A percentile compares a stretch with the other conserved stretches of the same genome.
Conservation (phyloP, 2,329 filamentous ascomycete species). For the Clarireedia homoeocarpa region DNA sequence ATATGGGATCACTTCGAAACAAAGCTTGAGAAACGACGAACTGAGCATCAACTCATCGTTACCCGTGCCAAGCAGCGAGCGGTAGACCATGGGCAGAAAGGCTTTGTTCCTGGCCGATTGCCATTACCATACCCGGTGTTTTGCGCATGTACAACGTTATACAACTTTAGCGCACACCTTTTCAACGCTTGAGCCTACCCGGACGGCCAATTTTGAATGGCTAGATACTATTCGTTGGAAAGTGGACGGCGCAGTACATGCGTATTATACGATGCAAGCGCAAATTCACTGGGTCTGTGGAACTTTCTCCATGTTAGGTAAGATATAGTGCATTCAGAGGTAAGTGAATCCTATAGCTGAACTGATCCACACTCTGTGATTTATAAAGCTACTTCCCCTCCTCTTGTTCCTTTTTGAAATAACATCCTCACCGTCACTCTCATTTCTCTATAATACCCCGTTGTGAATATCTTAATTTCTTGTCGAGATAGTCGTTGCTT, state of each 20-base stretch:
- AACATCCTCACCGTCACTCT: neutral
- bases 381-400: neutral
- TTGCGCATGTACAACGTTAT: neutral
- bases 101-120: no score
- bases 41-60: neutral
- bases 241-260: neutral
- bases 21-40: neutral
- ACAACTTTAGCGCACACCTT: neutral
- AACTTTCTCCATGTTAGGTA: neutral
- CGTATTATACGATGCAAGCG: no score
- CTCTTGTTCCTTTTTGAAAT: neutral
- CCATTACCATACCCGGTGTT: no score
- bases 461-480: neutral
- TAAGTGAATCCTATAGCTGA: conserved; percentile 3
- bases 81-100: no score
- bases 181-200: neutral
- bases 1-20: neutral
- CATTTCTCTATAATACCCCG: neutral
- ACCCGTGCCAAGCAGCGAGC: no score
- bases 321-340: no score
- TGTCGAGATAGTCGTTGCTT: neutral
- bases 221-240: neutral
- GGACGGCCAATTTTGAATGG: no score
- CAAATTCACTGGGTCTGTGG: neutral
- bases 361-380: conserved; percentile 1